Percentiles rank a stretch among this genome's conserved stretches.
Evolutionary conservation across 106 monocot genomes (phyloP).

Genomic region (Gastrodia elata): DNA sequence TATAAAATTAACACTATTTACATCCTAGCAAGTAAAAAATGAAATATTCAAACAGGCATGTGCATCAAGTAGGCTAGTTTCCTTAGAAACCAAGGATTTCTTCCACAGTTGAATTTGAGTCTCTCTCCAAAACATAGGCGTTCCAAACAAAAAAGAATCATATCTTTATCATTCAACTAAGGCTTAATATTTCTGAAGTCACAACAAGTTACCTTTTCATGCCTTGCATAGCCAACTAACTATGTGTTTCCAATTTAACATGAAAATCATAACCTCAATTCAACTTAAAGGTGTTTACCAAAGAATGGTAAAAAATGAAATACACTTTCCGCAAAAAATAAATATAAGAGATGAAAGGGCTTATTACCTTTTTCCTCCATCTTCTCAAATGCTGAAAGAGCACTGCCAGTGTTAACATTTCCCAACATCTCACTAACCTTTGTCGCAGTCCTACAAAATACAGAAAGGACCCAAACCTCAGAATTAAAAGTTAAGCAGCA

Average conservation of each 20-base stretch:
- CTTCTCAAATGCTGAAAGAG: slow-evolving; percentile 97
- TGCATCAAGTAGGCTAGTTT: background rate
- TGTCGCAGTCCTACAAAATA: slow-evolving; percentile 75
- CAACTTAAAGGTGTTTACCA: background rate
- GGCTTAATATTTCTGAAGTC: background rate
- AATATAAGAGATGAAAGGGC: slow-evolving; percentile 1
- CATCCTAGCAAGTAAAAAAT: background rate
- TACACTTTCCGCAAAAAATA: background rate
- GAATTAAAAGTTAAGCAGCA: background rate
- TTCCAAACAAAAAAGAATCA: background rate
- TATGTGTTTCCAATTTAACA: background rate
- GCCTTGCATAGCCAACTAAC: background rate
- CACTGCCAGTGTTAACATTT: slow-evolving; percentile 95
- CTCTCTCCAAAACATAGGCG: background rate
- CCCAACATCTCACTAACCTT: slow-evolving; percentile 98
- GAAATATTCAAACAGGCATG: background rate
- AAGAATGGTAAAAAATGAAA: background rate
- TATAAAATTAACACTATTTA: too few relatives aligned
- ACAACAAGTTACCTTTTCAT: background rate
- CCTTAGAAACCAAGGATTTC: background rate
- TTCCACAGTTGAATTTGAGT: background rate
- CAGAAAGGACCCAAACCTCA: background rate
- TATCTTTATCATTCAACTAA: background rate
- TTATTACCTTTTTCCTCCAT: slow-evolving; percentile 97
- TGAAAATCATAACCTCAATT: background rate